These are phyloP conservation scores for Fomes fomentarius DNA, from an alignment of 1,284 basidiomycete genomes.

Conservation along the genomic window DNA sequence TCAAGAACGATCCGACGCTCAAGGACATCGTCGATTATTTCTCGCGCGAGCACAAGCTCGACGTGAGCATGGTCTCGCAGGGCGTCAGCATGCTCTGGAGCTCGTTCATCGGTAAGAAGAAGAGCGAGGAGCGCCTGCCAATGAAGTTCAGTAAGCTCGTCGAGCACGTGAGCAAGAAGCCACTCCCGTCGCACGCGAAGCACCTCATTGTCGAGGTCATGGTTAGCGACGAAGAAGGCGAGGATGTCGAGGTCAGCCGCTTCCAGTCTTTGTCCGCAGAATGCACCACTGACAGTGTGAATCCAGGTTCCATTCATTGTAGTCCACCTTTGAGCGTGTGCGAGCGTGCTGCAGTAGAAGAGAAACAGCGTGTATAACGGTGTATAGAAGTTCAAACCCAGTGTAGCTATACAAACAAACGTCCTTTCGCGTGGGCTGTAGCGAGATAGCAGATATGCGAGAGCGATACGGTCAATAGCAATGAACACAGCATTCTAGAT, in stretches of 20 bases:
- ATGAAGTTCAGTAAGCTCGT: slow-evolving; percentile 94
- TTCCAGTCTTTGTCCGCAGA: slow-evolving; percentile 74
- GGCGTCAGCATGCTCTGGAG: slow-evolving; percentile 99
- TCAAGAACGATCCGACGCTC: slow-evolving; percentile 88
- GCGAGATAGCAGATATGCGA: no score
- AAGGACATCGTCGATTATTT: slow-evolving; percentile 89
- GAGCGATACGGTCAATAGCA: no score
- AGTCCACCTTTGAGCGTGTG: slow-evolving; percentile 29
- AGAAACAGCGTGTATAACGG: slow-evolving; percentile 10
- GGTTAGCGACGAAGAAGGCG: slow-evolving; percentile 88
- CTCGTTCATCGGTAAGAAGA: slow-evolving; percentile 89
- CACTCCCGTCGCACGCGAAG: slow-evolving; percentile 78
- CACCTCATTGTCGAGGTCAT: slow-evolving; percentile 94
- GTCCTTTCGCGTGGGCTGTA: no score
- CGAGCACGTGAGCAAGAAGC: slow-evolving; percentile 93
- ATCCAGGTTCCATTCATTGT: slow-evolving; percentile 82
- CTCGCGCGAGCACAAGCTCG: slow-evolving; percentile 83
- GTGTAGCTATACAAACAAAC: slow-evolving; percentile 23
- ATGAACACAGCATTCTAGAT: no score
- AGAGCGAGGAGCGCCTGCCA: slow-evolving; percentile 86
- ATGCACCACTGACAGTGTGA: slow-evolving; percentile 29
- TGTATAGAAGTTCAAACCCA: slow-evolving; percentile 20
- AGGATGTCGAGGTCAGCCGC: slow-evolving; percentile 78
- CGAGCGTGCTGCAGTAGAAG: not conserved
- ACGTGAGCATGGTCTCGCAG: slow-evolving; percentile 95